Base-by-base conservation (phyloP, 148 eudicot genomes). In the Rhododendron simsii region DNA sequence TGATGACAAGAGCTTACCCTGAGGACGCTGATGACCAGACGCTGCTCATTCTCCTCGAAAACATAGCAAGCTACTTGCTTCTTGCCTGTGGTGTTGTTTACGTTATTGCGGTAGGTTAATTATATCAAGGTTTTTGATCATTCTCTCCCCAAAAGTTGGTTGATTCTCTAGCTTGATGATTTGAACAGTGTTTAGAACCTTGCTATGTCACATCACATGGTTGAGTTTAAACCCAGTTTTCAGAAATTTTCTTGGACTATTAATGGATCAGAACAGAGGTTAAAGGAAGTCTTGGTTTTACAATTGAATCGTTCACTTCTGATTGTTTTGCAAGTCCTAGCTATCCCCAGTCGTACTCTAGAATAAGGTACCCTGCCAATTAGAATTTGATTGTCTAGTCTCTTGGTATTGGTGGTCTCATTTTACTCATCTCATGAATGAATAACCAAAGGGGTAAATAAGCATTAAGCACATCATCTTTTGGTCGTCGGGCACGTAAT, bases 1-100 rank as follows among this genome's bases (percentile, higher is more conserved):
- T 97, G 86, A 95, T 95, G 98, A 97, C 99, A 23, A 92, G 93
- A 91, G 99, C 99, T 85, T 97, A 90, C 81, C 93, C 95, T 59
- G 98, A 92, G 82, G 87, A 89, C 83, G 73, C 84, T 50, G 91
- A 88, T 81, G 55, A 91, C 51, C 87, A 84, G 81, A 65, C 86
- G 73, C 89, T 84, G 86, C 89, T 97, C 85, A 87, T 93, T 85
- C 93, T 93, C 90, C 93, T 95, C 57, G 98, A 93, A 87, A 92
- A 93, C 90, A 87, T 97, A 84, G 89, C 98, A 78, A 71, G 98
- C 87, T 97, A 93, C 90, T 45, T 93, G 86, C 94, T 97, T 76
- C 93, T 97, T 87, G 91, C 92, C 85, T 97, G 99, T 85, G 99
- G 98, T 79, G 91, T 88, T 63, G 90, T 97, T 82, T 97, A 95